A percentile compares a stretch with the other conserved stretches of the same genome.
Conservation (phyloP, 306 rosid species). For the Trichosanthes truncata region DNA sequence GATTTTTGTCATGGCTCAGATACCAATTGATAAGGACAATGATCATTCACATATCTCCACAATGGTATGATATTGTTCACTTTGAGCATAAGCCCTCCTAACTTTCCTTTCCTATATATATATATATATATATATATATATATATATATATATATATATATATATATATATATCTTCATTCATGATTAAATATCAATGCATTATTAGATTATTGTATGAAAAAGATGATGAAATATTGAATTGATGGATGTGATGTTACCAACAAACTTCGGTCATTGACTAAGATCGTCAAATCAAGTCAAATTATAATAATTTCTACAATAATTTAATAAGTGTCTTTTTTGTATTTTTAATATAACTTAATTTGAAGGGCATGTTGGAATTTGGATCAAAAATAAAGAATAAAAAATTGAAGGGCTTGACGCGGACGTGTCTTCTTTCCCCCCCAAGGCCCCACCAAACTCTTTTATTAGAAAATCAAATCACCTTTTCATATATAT, state of each 20-base stretch:
- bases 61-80: no score
- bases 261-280: background rate
- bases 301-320: background rate
- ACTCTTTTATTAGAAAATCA: constrained; percentile 1
- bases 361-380: no score
- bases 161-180: no score
- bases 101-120: no score
- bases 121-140: no score
- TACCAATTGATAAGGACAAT: no score
- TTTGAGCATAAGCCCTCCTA: no score
- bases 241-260: background rate
- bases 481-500: background rate
- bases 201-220: background rate
- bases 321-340: background rate
- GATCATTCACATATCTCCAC: no score
- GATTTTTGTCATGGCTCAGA: no score
- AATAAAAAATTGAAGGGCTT: background rate
- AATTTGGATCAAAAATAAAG: no score
- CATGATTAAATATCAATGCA: background rate
- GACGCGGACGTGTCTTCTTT: constrained; percentile 1
- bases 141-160: no score
- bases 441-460: constrained; percentile 2
- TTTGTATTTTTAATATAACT: background rate
- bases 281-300: background rate
- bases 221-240: background rate